Conservation (phyloP, 495 filamentous ascomycete species). For the Hypoxylon crocopeplum region DNA sequence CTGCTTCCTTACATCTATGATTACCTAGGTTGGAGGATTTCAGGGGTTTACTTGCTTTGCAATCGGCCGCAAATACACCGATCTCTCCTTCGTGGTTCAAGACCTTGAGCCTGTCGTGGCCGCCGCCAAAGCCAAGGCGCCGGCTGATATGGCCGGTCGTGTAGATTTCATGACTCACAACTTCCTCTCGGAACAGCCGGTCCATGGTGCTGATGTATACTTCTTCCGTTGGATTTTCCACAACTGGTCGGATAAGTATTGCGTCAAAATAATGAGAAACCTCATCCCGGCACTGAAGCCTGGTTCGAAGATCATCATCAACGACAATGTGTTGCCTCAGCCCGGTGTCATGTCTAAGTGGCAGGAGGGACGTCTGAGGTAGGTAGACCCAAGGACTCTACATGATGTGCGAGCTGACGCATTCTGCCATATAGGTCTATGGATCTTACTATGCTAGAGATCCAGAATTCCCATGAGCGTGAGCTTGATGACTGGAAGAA, state of each 20-base stretch:
- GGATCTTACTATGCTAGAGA: constrained; percentile 23
- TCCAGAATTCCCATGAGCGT: constrained; percentile 24
- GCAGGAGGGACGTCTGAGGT: not conserved
- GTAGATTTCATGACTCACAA: constrained; percentile 52
- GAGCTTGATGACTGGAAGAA: constrained; percentile 20
- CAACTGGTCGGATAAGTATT: constrained; percentile 54
- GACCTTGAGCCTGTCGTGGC: constrained; percentile 39
- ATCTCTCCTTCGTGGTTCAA: constrained; percentile 52
- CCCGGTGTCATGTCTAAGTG: not conserved
- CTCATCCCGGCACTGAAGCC: constrained; percentile 52
- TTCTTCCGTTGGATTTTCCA: constrained; percentile 60
- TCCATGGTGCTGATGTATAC: constrained; percentile 58
- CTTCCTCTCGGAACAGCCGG: constrained; percentile 56
- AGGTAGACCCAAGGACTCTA: too few species aligned
- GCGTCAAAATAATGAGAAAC: constrained; percentile 46
- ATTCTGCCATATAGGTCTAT: too few species aligned
- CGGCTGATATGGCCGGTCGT: not conserved
- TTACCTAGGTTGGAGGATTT: constrained; percentile 48
- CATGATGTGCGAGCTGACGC: too few species aligned
- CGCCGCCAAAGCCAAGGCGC: not conserved
- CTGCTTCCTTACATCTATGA: constrained; percentile 1
- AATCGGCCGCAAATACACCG: constrained; percentile 43
- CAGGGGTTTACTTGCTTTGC: constrained; percentile 46
- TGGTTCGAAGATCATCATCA: constrained; percentile 46
- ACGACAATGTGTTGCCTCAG: constrained; percentile 44